These are phyloP conservation scores for Curvularia verruculosa DNA, from an alignment of 2,329 filamentous ascomycete genomes.

Conservation along the genomic window DNA sequence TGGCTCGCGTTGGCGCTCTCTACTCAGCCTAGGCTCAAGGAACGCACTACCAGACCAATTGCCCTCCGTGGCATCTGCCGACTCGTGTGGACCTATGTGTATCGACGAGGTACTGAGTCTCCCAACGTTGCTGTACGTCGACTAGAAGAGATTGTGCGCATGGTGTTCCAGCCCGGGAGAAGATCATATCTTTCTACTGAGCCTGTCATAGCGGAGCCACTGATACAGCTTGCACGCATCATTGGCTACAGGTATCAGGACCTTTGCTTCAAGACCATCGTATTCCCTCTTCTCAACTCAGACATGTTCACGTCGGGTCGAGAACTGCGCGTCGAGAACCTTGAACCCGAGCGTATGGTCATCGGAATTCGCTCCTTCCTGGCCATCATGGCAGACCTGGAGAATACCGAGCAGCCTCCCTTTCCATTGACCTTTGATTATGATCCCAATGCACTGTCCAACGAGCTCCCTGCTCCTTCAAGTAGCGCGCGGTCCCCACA, in stretches of 20 bases:
- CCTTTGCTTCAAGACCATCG: conserved; percentile 86
- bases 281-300: conserved; percentile 94
- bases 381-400: conserved; percentile 89
- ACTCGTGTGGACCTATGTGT: conserved; percentile 92
- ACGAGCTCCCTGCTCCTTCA: conserved; percentile 42
- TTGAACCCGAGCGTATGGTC: conserved; percentile 97
- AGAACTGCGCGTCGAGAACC: conserved; percentile 84
- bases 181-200: conserved; percentile 84
- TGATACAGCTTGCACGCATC: conserved; percentile 92
- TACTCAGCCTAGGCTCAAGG: conserved; percentile 81
- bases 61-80: conserved; percentile 90
- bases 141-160: conserved; percentile 85
- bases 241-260: conserved; percentile 94
- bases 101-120: conserved; percentile 74
- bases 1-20: conserved; percentile 84
- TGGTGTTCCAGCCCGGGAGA: conserved; percentile 81
- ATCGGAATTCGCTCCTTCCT: conserved; percentile 94
- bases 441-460: conserved; percentile 52
- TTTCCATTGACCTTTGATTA: conserved; percentile 73
- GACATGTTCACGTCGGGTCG: conserved; percentile 80
- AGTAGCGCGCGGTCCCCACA: conserved; percentile 43
- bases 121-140: conserved; percentile 73
- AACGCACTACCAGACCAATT: conserved; percentile 76
- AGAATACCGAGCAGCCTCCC: conserved; percentile 82
- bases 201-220: conserved; percentile 79